These are phyloP conservation scores for Cytidiella melzeri DNA, from an alignment of 768 basidiomycete genomes.

Conservation along the genomic window DNA sequence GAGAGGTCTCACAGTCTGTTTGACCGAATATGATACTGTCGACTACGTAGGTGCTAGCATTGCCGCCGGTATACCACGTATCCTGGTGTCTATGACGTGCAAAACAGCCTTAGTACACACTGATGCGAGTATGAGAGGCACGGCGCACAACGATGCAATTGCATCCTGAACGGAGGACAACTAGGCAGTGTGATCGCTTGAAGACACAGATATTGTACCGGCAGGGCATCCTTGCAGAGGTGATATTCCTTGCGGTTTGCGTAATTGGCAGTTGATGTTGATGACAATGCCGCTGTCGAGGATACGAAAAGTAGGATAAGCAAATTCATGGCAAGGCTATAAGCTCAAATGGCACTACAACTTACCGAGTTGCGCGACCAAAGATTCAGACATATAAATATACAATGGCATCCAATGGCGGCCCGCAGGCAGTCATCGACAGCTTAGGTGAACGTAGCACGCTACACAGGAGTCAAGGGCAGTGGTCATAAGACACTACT, in stretches of 20 bases:
- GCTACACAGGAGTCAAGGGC: neutral
- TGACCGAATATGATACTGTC: conserved; percentile 60
- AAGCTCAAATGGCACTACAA: too few species aligned
- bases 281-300: conserved; percentile 33
- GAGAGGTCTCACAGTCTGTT: conserved; percentile 46
- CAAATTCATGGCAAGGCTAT: neutral
- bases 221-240: conserved; percentile 48
- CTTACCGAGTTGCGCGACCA: neutral
- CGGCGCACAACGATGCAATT: conserved; percentile 44
- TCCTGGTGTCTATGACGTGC: conserved; percentile 58
- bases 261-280: conserved; percentile 43
- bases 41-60: conserved; percentile 50
- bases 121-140: neutral
- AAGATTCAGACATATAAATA: neutral
- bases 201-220: conserved; percentile 56
- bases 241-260: conserved; percentile 36
- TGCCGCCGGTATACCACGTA: conserved; percentile 59
- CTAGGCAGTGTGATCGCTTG: conserved; percentile 36
- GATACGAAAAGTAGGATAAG: neutral
- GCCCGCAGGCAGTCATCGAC: neutral
- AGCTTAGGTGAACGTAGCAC: neutral
- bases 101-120: neutral
- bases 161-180: conserved; percentile 52
- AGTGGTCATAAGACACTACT: neutral
- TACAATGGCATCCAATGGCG: neutral